A percentile compares a stretch with the other conserved stretches of the same genome.
Conservation (phyloP, 257 asterid species). For the Scutellaria galericulata region DNA sequence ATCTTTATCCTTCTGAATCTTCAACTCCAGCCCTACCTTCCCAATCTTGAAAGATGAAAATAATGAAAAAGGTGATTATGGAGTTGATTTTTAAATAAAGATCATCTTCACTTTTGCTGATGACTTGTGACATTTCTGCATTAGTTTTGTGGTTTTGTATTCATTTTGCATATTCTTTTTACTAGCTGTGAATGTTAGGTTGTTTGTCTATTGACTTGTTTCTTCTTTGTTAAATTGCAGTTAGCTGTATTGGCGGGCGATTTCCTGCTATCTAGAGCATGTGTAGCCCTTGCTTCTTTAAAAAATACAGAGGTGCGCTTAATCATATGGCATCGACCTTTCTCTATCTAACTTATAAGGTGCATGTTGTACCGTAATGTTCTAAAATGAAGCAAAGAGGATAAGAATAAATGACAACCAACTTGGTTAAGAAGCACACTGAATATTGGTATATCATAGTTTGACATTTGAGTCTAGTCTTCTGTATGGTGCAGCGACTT, state of each 20-base stretch:
- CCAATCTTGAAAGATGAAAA: not conserved
- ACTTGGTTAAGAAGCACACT: constrained; percentile 13
- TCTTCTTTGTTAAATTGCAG: constrained; percentile 51
- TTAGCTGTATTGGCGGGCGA: constrained; percentile 95
- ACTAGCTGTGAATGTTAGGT: not conserved
- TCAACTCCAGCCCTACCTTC: not conserved
- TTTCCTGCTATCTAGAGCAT: constrained; percentile 92
- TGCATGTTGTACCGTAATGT: not conserved
- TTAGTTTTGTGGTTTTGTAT: not conserved
- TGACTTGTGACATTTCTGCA: not conserved
- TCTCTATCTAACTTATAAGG: constrained; percentile 8
- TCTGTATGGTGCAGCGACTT: constrained; percentile 1
- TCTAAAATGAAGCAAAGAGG: constrained; percentile 7
- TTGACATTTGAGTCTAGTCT: not conserved
- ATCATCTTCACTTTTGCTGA: not conserved
- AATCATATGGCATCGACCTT: constrained; percentile 23
- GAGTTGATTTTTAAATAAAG: not conserved
- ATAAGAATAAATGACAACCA: constrained; percentile 9
- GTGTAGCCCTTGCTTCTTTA: constrained; percentile 95
- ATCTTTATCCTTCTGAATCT: constrained; percentile 7
- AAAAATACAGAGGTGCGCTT: constrained; percentile 81
- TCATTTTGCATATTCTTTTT: not conserved
- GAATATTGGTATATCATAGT: not conserved
- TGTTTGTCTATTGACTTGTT: constrained; percentile 23
- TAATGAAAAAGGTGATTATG: not conserved